Evolutionary conservation across 106 monocot genomes (phyloP), one percentile per base, ranked within the genome.

Genomic region (Chionographis japonica): DNA sequence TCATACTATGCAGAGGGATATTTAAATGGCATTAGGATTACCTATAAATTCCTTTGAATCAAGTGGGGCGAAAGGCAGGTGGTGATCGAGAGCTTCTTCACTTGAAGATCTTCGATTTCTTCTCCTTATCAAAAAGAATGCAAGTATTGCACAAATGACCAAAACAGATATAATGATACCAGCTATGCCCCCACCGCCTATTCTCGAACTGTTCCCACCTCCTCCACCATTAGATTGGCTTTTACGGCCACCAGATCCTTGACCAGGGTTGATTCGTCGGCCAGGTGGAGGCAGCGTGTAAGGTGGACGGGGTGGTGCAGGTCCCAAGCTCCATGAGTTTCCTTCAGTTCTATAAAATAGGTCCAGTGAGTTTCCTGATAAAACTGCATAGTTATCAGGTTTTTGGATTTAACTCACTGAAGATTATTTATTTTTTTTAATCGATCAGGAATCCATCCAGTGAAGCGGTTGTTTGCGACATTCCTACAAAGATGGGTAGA

Each of bases 401-500:
- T 42, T 43, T 62, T n/a, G 12, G 62, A 62, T 62, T 14, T 39
- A n/a, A 84, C 86, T 84, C 60, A 94, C 94, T 73, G 77, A 54
- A 94, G 75, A 68, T 72, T 87, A n/a, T 90, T 83, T 81, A 94
- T 78, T 60, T 69, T 68, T 68, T 87, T 90, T 18, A 94, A 41
- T 53, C 67, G 77, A 16, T 77, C 55, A 53, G 94, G 94, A 68
- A 94, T 87, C 87, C 82, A 80, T 54, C 94, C 94, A 63, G 56
- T 85, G 80, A 94, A 94, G 52, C 38, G 87, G 40, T 90, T 90
- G 68, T 90, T 94, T 79, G 87, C 90, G 59, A 94, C 74, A 68
- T 94, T 87, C 80, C 94, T 94, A 54, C 16, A 72, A 61, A 40
- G 7, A 82, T 43, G 27, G 7, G 36, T 43, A 38, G 12, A 63